These are phyloP conservation scores for Juglanconis sp. DNA, from an alignment of 2,329 filamentous ascomycete genomes.

Conservation along the genomic window DNA sequence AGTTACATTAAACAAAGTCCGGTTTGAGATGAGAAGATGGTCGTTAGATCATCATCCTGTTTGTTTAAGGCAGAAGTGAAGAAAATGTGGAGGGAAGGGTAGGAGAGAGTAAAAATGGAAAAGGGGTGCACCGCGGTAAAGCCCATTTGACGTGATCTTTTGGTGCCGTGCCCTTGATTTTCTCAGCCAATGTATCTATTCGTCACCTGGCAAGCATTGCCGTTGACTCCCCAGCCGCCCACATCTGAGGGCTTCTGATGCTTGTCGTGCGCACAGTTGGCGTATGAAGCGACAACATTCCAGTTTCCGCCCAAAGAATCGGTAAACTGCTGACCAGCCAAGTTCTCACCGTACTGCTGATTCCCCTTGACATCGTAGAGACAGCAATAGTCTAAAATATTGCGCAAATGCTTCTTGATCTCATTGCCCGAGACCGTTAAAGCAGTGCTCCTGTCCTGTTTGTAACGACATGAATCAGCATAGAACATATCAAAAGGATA, in stretches of 20 bases:
- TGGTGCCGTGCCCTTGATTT: no score
- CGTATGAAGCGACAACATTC: not conserved
- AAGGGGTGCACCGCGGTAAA: not conserved
- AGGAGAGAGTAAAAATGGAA: not conserved
- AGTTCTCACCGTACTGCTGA: not conserved
- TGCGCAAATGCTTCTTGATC: not conserved
- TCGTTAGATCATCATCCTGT: not conserved
- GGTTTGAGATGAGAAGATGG: not conserved
- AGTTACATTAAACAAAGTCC: not conserved
- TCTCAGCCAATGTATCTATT: not conserved
- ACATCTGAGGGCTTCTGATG: not conserved
- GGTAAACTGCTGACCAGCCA: slow-evolving; percentile 3
- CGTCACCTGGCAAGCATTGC: not conserved
- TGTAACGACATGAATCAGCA: not conserved
- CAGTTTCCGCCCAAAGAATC: not conserved
- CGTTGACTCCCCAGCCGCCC: not conserved
- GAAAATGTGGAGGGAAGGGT: not conserved
- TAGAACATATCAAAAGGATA: not conserved
- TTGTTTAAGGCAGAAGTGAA: not conserved
- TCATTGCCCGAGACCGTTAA: not conserved
- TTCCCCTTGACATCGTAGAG: not conserved
- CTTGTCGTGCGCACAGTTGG: not conserved
- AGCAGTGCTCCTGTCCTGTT: not conserved
- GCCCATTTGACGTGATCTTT: no score
- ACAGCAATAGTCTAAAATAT: not conserved